Base-by-base conservation (phyloP, 805 yeast genomes). In the Saccharomyces kudriavzevii region DNA sequence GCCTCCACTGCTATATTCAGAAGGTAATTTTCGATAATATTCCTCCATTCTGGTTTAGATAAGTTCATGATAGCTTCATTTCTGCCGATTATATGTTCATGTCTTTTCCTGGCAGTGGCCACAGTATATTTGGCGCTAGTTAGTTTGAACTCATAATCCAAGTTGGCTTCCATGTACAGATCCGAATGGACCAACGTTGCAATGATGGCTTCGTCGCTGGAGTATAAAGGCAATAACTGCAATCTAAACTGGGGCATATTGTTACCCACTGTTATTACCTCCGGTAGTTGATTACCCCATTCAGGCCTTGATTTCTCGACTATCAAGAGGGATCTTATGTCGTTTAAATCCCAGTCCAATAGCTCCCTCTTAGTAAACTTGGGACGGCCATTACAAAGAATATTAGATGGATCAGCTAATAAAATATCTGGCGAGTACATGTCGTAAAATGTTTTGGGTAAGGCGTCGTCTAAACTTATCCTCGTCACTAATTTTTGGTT, bases 311-410 rank as follows among this genome's bases (percentile, higher is more conserved):
- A 56, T 30, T 63, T 65, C 26, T 72, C 75, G 24, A 81, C 71
- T 24, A 85, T 80, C 28, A 85, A 67, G 24, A 84, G 66, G 1
- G 87, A 81, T 43, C 89, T 70, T 25, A 81, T 66, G 60, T 84
- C 88, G 64, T 84, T 84, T 48, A 82, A 62, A 43, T 77, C 80
- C 90, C 90, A 84, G 63, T 82, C 84, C 10, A 79, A 69, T 26
- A 85, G 69, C 4, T 76, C 79, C 47, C 87, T 69, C 54, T 74
- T 76, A 0, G 87, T 81, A 68, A 81, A 83, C 20, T 67, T 62
- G 10, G 86, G 87, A 30, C 87, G 69, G 0, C 84, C 83, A 55
- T 78, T 77, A 4, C 77, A 69, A 40, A 79, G 69, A 22, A 73
- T 49, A 10, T 56, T 58, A n/a, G 52, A 52, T 11, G 74, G 68